These are phyloP conservation scores for Knufia fluminis DNA, from an alignment of 2,329 filamentous ascomycete genomes.

Conservation along the genomic window DNA sequence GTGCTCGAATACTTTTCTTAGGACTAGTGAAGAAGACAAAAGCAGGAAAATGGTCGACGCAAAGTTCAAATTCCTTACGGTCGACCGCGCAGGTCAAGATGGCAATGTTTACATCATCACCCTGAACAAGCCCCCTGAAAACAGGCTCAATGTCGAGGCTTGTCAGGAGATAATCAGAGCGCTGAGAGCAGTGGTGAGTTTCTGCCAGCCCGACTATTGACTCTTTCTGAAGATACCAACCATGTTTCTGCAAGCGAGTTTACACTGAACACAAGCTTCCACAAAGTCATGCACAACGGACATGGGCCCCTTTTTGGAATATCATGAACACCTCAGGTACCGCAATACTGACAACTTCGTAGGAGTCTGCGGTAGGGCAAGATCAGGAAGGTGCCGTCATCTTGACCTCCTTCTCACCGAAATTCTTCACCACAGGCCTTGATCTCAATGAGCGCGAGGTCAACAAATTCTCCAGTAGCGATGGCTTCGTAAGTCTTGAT, in stretches of 20 bases:
- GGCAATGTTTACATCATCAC: constrained; percentile 43
- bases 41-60: not conserved
- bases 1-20: too few relatives aligned
- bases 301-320: too few relatives aligned
- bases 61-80: not conserved
- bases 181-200: constrained; percentile 37
- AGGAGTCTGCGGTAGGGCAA: constrained; percentile 29
- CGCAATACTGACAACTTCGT: not conserved
- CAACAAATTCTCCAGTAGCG: constrained; percentile 46
- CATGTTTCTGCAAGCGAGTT: too few relatives aligned
- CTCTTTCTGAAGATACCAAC: too few relatives aligned
- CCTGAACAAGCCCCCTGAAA: constrained; percentile 45
- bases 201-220: constrained; percentile 40
- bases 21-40: not conserved
- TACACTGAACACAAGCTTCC: too few relatives aligned
- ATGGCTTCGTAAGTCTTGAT: constrained; percentile 40
- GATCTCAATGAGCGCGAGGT: constrained; percentile 39
- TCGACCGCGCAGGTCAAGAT: not conserved
- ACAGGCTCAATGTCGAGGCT: constrained; percentile 42
- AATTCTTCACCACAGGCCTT: constrained; percentile 30
- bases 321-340: too few relatives aligned
- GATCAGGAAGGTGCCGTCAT: constrained; percentile 44
- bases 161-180: constrained; percentile 45
- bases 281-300: too few relatives aligned
- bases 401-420: constrained; percentile 38